Evolutionary conservation across 2,329 filamentous ascomycete genomes (phyloP).

Genomic region (Exophiala aquamarina): DNA sequence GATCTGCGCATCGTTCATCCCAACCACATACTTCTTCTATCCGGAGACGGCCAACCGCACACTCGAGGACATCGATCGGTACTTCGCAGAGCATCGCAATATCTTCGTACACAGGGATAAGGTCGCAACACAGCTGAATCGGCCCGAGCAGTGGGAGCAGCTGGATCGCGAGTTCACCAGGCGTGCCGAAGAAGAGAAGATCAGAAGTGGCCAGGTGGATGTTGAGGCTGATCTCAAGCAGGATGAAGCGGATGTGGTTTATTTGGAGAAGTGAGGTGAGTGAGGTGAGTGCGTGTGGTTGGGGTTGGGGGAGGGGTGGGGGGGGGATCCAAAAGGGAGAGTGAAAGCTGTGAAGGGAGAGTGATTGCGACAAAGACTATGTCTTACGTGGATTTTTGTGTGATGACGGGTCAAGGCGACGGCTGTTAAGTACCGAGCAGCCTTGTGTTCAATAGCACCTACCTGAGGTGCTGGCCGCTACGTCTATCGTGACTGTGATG

Average conservation of each 20-base stretch:
- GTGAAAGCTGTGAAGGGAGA: background rate
- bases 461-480: too few species aligned
- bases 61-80: slow-evolving; percentile 35
- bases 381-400: too few species aligned
- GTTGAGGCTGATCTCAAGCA: slow-evolving; percentile 5
- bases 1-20: slow-evolving; percentile 31
- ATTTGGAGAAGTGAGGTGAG: slow-evolving; percentile 14
- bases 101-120: slow-evolving; percentile 26
- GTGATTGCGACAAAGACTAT: too few species aligned
- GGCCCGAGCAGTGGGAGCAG: slow-evolving; percentile 20
- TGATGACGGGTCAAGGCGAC: too few species aligned
- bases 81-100: slow-evolving; percentile 28
- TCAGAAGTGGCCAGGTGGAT: slow-evolving; percentile 8
- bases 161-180: slow-evolving; percentile 19
- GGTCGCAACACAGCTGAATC: slow-evolving; percentile 22
- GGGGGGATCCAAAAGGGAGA: too few species aligned
- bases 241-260: slow-evolving; percentile 2
- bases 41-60: slow-evolving; percentile 34
- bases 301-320: too few species aligned
- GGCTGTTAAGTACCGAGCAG: too few species aligned
- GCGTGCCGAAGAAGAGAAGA: slow-evolving; percentile 17
- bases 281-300: too few species aligned
- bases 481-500: too few species aligned
- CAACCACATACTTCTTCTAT: slow-evolving; percentile 34
- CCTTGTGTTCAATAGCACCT: too few species aligned